Evolutionary conservation across 768 basidiomycete genomes (phyloP), one percentile per base, ranked within the genome.

Genomic region (Peribolospora baueri): DNA sequence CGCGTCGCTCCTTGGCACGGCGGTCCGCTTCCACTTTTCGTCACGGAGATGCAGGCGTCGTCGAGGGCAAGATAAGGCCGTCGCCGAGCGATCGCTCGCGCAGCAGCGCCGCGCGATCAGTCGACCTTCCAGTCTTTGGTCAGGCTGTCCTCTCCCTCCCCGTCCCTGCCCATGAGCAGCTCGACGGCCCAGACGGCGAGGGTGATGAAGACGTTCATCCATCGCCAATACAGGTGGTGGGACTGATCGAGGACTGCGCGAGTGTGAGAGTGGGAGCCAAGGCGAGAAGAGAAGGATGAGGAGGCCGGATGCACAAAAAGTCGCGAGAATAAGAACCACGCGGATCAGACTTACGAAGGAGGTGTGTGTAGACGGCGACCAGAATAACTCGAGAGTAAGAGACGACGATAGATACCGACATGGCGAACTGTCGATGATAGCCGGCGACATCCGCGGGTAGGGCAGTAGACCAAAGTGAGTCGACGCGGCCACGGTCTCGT

Each of bases 221-320:
- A 64, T 2, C 60, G 49, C 61, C 61, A 62, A 46, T 60, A 60
- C 11, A 40, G 14, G 48, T 64, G 63, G 47, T 58, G 42, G 11
- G 54, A 51, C 39, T 53, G 49, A 5, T 51, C 48, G 37, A 57
- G 56, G 13, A 61, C 48, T 9, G 59, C 51, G 47, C 59, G 60
- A 5, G 60, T 61, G 58, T 59, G 25, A 59, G 42, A 57, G 56
- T 54, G 37, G n/a, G 3, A 13, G 2, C 5, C 10, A 10, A 0
- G 4, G 9, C 2, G 37, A 38, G 14, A 7, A 0, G 41, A 3
- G 5, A 45, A 46, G 25, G 3, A 14, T 4, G 13, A 10, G 36
- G 47, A 48, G 2, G 42, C n/a, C 42, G n/a, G 7, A 47, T 9
- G 48, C 46, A 4, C 5, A 37, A 36, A 25, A 51, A 40, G 9